Conservation (phyloP, 1,139 yeast species). For the Geotrichum cucujoidarum region DNA sequence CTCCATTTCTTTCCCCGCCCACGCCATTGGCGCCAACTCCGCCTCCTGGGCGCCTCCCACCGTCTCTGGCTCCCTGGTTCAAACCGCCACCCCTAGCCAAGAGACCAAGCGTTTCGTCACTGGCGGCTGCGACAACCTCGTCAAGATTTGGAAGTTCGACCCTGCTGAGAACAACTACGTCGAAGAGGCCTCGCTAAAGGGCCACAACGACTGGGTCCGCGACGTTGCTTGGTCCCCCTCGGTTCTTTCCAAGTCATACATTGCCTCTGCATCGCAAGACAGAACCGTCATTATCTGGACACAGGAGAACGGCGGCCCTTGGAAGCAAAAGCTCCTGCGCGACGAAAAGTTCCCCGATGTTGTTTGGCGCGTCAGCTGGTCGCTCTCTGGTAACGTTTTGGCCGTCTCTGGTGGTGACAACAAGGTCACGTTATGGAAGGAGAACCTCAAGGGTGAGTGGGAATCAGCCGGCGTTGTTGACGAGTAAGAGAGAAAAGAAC, state of each 20-base stretch:
- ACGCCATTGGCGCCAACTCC: constrained; percentile 86
- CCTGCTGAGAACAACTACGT: constrained; percentile 53
- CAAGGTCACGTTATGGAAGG: constrained; percentile 94
- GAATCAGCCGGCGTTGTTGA: constrained; percentile 93
- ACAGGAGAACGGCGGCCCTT: constrained; percentile 60
- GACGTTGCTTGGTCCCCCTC: constrained; percentile 86
- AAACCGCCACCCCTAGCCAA: constrained; percentile 28
- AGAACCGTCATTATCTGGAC: constrained; percentile 94
- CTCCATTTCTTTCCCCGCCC: constrained; percentile 64
- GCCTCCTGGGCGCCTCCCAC: constrained; percentile 91
- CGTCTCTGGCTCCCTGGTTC: constrained; percentile 37
- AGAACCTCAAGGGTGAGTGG: constrained; percentile 89
- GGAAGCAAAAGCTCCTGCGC: constrained; percentile 70
- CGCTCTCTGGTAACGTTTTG: constrained; percentile 85
- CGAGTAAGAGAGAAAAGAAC: constrained; percentile 42
- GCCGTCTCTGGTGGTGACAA: constrained; percentile 97
- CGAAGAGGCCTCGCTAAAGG: constrained; percentile 59
- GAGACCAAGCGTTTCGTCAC: constrained; percentile 68
- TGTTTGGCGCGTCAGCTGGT: constrained; percentile 98
- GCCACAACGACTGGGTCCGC: constrained; percentile 87
- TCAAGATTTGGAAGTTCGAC: constrained; percentile 81
- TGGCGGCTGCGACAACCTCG: constrained; percentile 92
- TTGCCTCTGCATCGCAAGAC: constrained; percentile 97
- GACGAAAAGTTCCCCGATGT: constrained; percentile 90
- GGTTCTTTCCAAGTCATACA: constrained; percentile 74